Base-by-base conservation (phyloP, 1,139 yeast genomes). In the Saccharomyces hybrid region DNA sequence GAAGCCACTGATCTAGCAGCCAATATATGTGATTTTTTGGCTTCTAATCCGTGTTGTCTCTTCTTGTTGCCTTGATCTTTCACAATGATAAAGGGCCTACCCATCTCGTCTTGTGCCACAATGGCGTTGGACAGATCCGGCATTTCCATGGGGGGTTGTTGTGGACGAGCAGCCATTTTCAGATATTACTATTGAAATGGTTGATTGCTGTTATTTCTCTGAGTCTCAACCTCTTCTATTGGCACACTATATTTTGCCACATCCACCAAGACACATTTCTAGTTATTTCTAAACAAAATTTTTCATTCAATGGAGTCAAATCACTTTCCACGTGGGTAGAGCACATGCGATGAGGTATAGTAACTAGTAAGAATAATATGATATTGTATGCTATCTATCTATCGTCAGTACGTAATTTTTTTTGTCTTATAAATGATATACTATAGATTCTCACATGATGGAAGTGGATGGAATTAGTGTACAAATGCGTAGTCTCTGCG, bases 181-280 rank as follows among this genome's bases (percentile, higher is more conserved):
- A n/a, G n/a, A n/a, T n/a, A n/a, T n/a, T n/a, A n/a, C n/a, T n/a
- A n/a, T 88, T n/a, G 73, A 79, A 52, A 88, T 82, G 31, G 98
- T 97, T 58, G 91, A 81, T 68, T 88, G 44, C 44, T 38, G 25
- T 38, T 38, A 19, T 11, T 16, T 0, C 26, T 11, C 9, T 38
- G 44, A 16, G 44, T 11, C 4, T 38, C 16, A 6, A 38, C 8
- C 44, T 38, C 44, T 38, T 19, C 9, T 8, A 2, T 13, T 5
- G 7, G 6, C 26, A 38, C 44, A 16, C 44, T 13, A 2, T 7
- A 38, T n/a, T 38, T 38, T 38, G 44, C 44, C 44, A 38, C 44
- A 38, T 38, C 25, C 44, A 38, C 25, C 25, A 38, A n/a, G n/a
- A n/a, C n/a, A n/a, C n/a, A n/a, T n/a, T 38, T 16, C 25, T 19